phyloP scores from a whole-genome alignment of 768 basidiomycete genomes.

The Filobasidium wieringae region DNA sequence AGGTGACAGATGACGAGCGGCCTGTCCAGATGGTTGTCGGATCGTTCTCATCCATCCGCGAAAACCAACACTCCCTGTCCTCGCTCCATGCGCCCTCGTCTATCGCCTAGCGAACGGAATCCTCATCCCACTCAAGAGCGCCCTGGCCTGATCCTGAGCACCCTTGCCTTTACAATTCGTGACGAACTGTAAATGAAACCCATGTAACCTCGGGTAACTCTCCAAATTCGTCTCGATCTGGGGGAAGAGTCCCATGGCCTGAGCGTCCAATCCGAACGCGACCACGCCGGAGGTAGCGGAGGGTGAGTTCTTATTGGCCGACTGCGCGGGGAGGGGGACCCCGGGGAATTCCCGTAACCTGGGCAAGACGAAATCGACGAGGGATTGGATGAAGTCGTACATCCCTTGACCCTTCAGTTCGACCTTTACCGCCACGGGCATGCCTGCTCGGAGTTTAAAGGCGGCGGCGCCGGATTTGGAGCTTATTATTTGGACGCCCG shows the following conservation, averaged over 20 bases:
- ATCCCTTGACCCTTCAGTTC: conserved; percentile 80
- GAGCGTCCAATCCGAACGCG: conserved; percentile 69
- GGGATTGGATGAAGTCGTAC: conserved; percentile 81
- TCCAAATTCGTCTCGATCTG: conserved; percentile 92
- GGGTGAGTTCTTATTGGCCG: conserved; percentile 53
- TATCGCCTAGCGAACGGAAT: conserved; percentile 59
- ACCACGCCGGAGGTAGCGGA: conserved; percentile 77
- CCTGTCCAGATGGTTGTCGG: too few relatives aligned
- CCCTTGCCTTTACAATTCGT: conserved; percentile 79
- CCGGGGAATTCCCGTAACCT: conserved; percentile 83
- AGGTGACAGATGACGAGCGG: too few relatives aligned
- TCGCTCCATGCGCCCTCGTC: not conserved
- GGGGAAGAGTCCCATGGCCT: conserved; percentile 81
- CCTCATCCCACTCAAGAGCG: conserved; percentile 80
- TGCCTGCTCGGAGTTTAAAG: conserved; percentile 66
- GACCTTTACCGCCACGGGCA: conserved; percentile 79
- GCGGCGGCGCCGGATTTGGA: conserved; percentile 52
- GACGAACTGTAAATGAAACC: conserved; percentile 88
- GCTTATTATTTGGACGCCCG: conserved; percentile 60
- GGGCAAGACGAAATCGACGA: conserved; percentile 91
- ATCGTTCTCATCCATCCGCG: too few relatives aligned
- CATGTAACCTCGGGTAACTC: conserved; percentile 69
- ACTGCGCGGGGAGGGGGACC: conserved; percentile 61
- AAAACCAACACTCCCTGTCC: too few relatives aligned
- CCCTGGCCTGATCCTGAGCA: conserved; percentile 77